Evolutionary conservation across 2,329 filamentous ascomycete genomes (phyloP).

Genomic region (Acrocalymma vagum): DNA sequence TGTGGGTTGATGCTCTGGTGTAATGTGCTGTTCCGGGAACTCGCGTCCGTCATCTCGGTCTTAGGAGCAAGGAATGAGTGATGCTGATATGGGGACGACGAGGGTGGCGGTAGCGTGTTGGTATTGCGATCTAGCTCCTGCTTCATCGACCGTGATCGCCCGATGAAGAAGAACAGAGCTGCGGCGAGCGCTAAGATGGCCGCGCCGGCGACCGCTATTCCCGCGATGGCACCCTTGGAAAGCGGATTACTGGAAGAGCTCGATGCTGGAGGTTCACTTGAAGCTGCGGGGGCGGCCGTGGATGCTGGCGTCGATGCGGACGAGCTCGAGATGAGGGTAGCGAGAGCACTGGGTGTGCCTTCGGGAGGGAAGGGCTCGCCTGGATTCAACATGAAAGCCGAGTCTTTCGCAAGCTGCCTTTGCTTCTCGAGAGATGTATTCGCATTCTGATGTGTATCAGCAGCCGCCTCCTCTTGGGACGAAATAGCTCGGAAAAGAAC

Average conservation of each 20-base stretch:
- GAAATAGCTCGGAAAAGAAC: too few species aligned
- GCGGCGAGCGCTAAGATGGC: slow-evolving; percentile 26
- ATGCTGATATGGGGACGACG: too few species aligned
- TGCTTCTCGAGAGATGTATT: slow-evolving; percentile 32
- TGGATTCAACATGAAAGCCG: slow-evolving; percentile 42
- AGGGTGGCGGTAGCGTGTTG: too few species aligned
- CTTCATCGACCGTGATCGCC: slow-evolving; percentile 27
- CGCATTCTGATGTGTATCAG: too few species aligned
- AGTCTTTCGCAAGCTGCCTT: slow-evolving; percentile 27
- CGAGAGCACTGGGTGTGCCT: slow-evolving; percentile 17
- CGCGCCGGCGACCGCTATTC: slow-evolving; percentile 66
- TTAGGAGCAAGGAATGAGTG: too few species aligned
- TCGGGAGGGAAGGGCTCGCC: slow-evolving; percentile 44
- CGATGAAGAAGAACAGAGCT: slow-evolving; percentile 37
- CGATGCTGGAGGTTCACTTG: too few species aligned
- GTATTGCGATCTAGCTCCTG: slow-evolving; percentile 33
- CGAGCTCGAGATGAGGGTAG: slow-evolving; percentile 6
- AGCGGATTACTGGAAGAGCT: slow-evolving; percentile 22
- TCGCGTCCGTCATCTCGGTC: too few species aligned
- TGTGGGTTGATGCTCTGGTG: too few species aligned
- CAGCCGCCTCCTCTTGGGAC: too few species aligned
- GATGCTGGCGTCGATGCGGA: slow-evolving; percentile 8
- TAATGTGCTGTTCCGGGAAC: too few species aligned
- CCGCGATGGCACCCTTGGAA: slow-evolving; percentile 50
- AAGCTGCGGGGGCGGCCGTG: too few species aligned